Conservation (phyloP, 345 rosid species). For the Bretschneidera sinensis region DNA sequence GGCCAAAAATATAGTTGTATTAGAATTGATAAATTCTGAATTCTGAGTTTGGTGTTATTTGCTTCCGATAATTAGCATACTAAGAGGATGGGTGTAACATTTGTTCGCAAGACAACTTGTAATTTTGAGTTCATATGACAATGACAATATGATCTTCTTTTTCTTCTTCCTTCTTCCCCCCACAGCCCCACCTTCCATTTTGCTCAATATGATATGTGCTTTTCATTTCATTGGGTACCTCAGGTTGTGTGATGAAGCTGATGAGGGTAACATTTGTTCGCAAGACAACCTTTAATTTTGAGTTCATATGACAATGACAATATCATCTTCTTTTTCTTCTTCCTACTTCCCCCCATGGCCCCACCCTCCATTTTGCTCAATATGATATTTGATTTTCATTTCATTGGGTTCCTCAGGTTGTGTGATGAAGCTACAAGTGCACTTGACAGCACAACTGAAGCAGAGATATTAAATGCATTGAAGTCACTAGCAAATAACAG, state of each 20-base stretch:
- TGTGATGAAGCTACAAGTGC: slow-evolving; percentile 99
- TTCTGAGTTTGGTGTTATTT: neutral
- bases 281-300: neutral
- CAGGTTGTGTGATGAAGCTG: slow-evolving; percentile 97
- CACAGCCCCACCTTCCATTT: neutral
- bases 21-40: neutral
- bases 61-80: too few species aligned
- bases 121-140: too few species aligned
- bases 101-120: neutral
- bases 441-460: slow-evolving; percentile 97
- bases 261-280: neutral
- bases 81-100: neutral
- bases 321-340: neutral
- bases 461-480: slow-evolving; percentile 83
- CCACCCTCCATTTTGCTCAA: neutral
- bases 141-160: too few species aligned
- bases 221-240: slow-evolving; percentile 1
- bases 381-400: neutral
- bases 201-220: neutral
- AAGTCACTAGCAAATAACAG: slow-evolving; percentile 79
- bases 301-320: too few species aligned
- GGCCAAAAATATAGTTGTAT: neutral
- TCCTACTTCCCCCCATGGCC: too few species aligned
- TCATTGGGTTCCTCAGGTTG: slow-evolving; percentile 42
- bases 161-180: neutral